These are phyloP conservation scores for Onygenales sp. DNA, from an alignment of 2,329 filamentous ascomycete genomes.

Conservation along the genomic window DNA sequence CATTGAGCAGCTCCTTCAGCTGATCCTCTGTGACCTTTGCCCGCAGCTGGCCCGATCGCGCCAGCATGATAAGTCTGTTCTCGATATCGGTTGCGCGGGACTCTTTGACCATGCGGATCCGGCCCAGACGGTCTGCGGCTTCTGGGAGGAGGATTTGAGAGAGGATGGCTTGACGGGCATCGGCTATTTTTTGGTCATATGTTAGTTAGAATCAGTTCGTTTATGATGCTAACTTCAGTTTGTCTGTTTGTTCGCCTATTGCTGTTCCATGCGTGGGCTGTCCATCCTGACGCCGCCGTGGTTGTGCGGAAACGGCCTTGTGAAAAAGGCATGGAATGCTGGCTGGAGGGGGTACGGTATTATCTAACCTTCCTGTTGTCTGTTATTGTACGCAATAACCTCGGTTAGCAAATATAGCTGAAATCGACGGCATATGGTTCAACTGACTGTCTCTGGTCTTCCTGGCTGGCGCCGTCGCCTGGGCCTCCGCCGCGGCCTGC, in stretches of 20 bases:
- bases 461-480: constrained; percentile 38
- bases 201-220: neutral
- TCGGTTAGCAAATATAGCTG: constrained; percentile 2
- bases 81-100: constrained; percentile 83
- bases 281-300: neutral
- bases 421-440: neutral
- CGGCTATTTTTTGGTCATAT: constrained; percentile 13
- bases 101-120: constrained; percentile 93
- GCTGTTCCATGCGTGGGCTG: neutral
- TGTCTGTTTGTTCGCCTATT: neutral
- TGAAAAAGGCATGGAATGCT: neutral
- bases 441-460: constrained; percentile 57
- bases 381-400: constrained; percentile 12
- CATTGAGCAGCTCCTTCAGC: constrained; percentile 81
- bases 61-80: constrained; percentile 85
- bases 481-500: constrained; percentile 46
- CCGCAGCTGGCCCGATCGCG: constrained; percentile 75
- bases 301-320: neutral
- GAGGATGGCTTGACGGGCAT: constrained; percentile 49
- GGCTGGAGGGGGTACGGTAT: neutral
- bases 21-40: constrained; percentile 85
- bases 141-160: constrained; percentile 90
- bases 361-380: constrained; percentile 40
- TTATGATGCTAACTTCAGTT: neutral
- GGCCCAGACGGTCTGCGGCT: constrained; percentile 82